These are phyloP conservation scores for Myxozyma mucilagina DNA, from an alignment of 805 yeast species.

Conservation along the genomic window DNA sequence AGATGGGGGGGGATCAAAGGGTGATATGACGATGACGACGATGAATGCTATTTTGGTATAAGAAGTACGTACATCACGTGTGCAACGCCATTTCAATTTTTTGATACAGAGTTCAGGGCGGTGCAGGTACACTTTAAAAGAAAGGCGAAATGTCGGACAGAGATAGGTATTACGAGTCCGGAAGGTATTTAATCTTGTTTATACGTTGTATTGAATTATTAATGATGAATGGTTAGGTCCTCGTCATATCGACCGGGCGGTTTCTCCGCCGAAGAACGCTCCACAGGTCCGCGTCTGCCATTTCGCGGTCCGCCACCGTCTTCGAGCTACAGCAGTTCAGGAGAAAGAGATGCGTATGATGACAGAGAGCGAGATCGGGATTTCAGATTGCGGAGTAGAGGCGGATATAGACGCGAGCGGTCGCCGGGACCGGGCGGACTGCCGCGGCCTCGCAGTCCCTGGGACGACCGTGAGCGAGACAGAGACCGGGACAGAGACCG, in stretches of 20 bases:
- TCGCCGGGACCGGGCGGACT: conserved; percentile 12
- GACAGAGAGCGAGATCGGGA: conserved; percentile 11
- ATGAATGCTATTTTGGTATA: background rate
- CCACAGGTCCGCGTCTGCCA: conserved; percentile 3
- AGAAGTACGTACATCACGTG: background rate
- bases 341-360: background rate
- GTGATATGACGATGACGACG: background rate
- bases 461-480: conserved; percentile 15
- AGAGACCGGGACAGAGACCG: conserved; percentile 6
- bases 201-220: too few relatives aligned
- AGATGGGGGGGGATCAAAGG: too few relatives aligned
- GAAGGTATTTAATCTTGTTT: conserved; percentile 13
- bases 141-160: conserved; percentile 12
- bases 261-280: conserved; percentile 11
- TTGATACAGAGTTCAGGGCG: background rate
- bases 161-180: conserved; percentile 14
- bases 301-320: background rate
- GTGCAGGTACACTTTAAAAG: background rate
- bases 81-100: background rate
- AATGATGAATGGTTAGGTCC: too few relatives aligned
- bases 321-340: background rate
- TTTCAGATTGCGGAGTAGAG: background rate
- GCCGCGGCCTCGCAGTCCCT: conserved; percentile 14
- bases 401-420: conserved; percentile 11
- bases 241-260: conserved; percentile 19